Base-by-base conservation (phyloP, 2,329 filamentous ascomycete species). In the Phialemonium atrogriseum region DNA sequence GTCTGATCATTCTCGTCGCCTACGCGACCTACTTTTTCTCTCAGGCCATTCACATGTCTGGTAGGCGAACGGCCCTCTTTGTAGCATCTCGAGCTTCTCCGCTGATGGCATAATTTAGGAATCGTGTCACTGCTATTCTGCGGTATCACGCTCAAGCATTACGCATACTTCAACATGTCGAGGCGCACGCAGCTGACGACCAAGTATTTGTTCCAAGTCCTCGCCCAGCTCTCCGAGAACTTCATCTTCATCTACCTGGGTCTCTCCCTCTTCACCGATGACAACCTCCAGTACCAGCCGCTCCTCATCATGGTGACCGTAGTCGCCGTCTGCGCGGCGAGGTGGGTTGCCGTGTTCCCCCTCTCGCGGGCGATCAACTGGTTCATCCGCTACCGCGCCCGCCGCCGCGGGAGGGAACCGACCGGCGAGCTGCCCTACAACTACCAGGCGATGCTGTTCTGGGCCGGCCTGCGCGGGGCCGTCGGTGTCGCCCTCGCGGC, bases 81-180 rank as follows among this genome's bases (percentile, higher is more conserved):
- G 11, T 13, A 14, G n/a, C 22, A 15, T 6, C 24, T 26, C 27
- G 35, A 41, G 27, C 42, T 19, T 16, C 7, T 10, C 2, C 3
- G 10, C 11, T 7, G 6, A 5, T 9, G 3, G 12, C 14, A 5
- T 12, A 1, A 10, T 39, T 50, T n/a, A 91, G 86, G 88, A 45
- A 98, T 98, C 49, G 91, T 98, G 44, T 94, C 91, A 15, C 68
- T 98, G 36, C 69, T 98, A 2, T 98, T 98, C 66, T 98, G 91
- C 57, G 91, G 91, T 34, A 98, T 98, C 46, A 96, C 91, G 9
- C 68, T 98, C 41, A 98, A 98, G 60, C 91, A 98, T 55, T 98
- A 98, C 51, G 91, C 91, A 40, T 98, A 98, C 62, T 95, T 96
- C 70, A 98, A 98, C 65, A 98, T 98, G 91, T 98, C 91, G 18